phyloP scores from a whole-genome alignment of 2,329 filamentous ascomycete species.

The Ophiocordyceps robertsii region DNA sequence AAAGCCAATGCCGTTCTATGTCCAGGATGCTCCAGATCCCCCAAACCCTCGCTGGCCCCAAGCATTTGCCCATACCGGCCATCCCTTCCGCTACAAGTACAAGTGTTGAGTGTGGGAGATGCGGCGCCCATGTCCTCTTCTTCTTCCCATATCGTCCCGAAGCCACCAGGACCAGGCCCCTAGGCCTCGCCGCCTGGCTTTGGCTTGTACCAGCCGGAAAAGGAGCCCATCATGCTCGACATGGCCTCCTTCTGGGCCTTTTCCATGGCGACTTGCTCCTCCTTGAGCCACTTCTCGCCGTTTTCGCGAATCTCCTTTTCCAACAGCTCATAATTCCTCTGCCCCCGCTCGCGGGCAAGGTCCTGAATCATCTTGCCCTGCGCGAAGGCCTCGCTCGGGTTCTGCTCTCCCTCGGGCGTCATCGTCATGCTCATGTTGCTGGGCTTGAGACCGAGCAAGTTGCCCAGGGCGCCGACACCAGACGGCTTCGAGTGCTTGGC shows the following conservation, averaged over 20 bases:
- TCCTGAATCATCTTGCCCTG: slow-evolving; percentile 97
- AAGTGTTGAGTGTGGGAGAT: background rate
- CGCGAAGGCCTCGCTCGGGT: slow-evolving; percentile 61
- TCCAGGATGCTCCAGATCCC: background rate
- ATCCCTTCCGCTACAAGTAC: background rate
- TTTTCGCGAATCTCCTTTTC: slow-evolving; percentile 88
- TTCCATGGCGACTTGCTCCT: slow-evolving; percentile 80
- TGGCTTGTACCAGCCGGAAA: slow-evolving; percentile 24
- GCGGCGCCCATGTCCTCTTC: background rate
- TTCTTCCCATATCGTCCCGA: too few species aligned
- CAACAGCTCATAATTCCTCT: slow-evolving; percentile 76
- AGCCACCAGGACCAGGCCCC: background rate
- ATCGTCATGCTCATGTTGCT: slow-evolving; percentile 49
- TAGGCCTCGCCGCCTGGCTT: slow-evolving; percentile 3
- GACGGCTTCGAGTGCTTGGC: slow-evolving; percentile 40
- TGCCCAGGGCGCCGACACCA: slow-evolving; percentile 56
- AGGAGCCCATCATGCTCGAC: slow-evolving; percentile 78
- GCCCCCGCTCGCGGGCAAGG: slow-evolving; percentile 80
- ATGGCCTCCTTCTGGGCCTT: slow-evolving; percentile 82
- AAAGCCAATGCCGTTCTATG: background rate
- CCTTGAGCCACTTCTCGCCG: slow-evolving; percentile 89
- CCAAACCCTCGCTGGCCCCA: background rate
- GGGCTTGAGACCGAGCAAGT: slow-evolving; percentile 65
- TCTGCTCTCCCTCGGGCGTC: slow-evolving; percentile 51
- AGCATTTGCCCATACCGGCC: background rate